A percentile compares a stretch with the other conserved stretches of the same genome.
phyloP scores from a whole-genome alignment of 352 stramenopile species.

The Elongisporangium senticosum region DNA sequence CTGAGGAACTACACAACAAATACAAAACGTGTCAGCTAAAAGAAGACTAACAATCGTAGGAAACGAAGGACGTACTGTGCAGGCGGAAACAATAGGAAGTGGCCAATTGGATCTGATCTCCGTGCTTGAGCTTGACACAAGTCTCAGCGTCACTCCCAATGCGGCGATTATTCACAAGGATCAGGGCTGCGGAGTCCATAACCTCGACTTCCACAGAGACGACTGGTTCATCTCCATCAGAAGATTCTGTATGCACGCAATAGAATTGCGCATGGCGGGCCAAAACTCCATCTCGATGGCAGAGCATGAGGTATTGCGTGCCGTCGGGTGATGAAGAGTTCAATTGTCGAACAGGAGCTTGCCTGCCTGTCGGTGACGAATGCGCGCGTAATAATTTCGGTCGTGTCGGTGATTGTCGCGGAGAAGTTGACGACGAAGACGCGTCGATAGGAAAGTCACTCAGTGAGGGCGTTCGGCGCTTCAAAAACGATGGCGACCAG shows the following conservation, averaged over 20 bases:
- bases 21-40: background rate
- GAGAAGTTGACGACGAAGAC: background rate
- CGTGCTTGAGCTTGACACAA: conserved; percentile 28
- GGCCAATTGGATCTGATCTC: conserved; percentile 42
- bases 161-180: conserved; percentile 31
- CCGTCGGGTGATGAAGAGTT: background rate
- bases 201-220: conserved; percentile 24
- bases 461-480: conserved; percentile 7
- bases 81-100: conserved; percentile 35
- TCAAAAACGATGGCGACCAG: conserved; percentile 36
- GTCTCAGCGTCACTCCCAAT: conserved; percentile 12
- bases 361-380: background rate
- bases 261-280: background rate
- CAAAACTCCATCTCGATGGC: background rate
- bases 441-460: background rate
- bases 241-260: background rate
- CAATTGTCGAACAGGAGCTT: background rate
- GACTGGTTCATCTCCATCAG: background rate
- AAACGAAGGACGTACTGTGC: conserved; percentile 20
- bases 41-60: background rate
- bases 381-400: background rate
- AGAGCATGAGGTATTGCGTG: background rate
- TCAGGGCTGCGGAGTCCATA: conserved; percentile 21
- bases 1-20: background rate
- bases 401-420: background rate